phyloP scores from a whole-genome alignment of 169 alveolate species.

The Babesia bovis region DNA sequence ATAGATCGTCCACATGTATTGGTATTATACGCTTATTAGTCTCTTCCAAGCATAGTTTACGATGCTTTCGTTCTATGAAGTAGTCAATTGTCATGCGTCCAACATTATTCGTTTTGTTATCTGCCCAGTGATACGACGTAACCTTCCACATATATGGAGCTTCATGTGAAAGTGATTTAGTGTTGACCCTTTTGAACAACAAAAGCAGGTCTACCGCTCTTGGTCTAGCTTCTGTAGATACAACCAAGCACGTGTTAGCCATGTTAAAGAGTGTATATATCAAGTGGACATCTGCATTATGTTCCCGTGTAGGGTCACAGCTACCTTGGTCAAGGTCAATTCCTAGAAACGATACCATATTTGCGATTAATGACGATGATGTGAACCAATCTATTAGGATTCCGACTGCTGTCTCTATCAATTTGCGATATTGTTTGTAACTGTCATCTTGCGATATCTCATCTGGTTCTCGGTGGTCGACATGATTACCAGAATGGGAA shows the following conservation, averaged over 20 bases:
- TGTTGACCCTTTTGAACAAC: background rate
- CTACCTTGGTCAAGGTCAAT: conserved; percentile 15
- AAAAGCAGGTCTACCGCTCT: background rate
- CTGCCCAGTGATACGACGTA: too few species aligned
- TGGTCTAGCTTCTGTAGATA: conserved; percentile 2
- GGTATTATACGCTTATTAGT: background rate
- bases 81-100: conserved; percentile 9
- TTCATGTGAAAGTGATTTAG: background rate
- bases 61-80: conserved; percentile 11
- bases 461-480: too few species aligned
- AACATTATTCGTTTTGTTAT: background rate
- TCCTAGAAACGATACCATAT: conserved; percentile 6
- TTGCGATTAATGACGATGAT: background rate
- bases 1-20: conserved; percentile 35
- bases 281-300: background rate
- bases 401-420: background rate
- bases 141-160: background rate
- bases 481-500: too few species aligned
- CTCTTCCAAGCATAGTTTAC: background rate
- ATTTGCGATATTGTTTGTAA: too few species aligned
- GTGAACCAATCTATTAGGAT: conserved; percentile 9
- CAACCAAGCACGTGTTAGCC: conserved; percentile 19
- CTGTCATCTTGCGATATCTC: too few species aligned
- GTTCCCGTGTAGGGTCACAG: background rate
- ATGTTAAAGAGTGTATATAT: conserved; percentile 10